Evolutionary conservation across 106 monocot genomes (phyloP), one percentile per base, ranked within the genome.

Genomic region (Dioscorea alata): DNA sequence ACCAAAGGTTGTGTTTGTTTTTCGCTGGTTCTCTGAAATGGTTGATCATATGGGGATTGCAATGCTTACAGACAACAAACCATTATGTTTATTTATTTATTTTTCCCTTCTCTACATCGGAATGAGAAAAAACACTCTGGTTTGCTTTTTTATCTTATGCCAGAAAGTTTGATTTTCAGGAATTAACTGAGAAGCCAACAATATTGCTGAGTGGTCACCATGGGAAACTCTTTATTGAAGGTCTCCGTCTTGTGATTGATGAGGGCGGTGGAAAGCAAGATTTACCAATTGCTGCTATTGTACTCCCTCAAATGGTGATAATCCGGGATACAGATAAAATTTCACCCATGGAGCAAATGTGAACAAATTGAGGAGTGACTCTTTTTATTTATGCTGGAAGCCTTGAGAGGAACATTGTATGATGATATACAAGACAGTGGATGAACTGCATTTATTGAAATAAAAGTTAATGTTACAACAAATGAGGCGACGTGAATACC

Each of bases 161-260:
- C 3, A 28, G 28, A 28, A 28, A 28, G 8, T 28, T 48, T 35
- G 25, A 24, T 17, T 62, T 67, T 56, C 83, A 96, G 96, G 96
- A 92, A 59, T 63, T 92, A 50, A 61, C 66, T n/a, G 76, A 70
- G 19, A 82, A 84, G 57, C 80, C 84, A 20, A 84, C 74, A 12
- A 83, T 89, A 50, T 35, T 97, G 23, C 82, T 83, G 21, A 97
- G 96, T 25, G 96, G 96, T 33, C 96, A 97, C 77, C 96, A 97
- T 72, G 96, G 80, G 57, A 83, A 86, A 59, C 84, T 97, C 22
- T 83, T 81, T 67, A 74, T 92, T 13, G 85, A 92, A 50, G 92
- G 92, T 67, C 96, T 92, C 31, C 80, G 96, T 48, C 86, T 92
- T 48, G 75, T 96, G 20, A 89, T 96, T 23, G 96, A 96, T 74